These are phyloP conservation scores for Phyllosticta citrichinensis DNA, from an alignment of 2,329 filamentous ascomycete genomes.

Conservation along the genomic window DNA sequence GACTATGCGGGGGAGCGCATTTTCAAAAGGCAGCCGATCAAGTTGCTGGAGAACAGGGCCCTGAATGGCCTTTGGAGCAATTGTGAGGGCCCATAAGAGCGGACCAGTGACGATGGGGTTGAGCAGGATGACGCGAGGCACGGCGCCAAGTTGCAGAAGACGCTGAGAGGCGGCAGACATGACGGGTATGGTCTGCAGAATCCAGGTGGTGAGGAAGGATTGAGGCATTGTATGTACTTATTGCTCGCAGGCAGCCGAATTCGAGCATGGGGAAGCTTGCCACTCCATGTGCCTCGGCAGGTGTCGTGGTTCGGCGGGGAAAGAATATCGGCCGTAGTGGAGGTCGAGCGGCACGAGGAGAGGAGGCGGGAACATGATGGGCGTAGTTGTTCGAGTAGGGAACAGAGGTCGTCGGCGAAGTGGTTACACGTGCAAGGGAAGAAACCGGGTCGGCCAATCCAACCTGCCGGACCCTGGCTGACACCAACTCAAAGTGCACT, in stretches of 20 bases:
- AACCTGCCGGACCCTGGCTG: not conserved
- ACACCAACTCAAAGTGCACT: not conserved
- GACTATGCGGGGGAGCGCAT: constrained; percentile 12
- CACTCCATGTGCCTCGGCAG: not conserved
- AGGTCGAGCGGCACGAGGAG: not conserved
- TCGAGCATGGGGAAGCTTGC: not conserved
- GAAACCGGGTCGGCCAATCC: not conserved
- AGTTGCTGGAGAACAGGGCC: constrained; percentile 20
- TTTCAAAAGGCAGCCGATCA: constrained; percentile 7
- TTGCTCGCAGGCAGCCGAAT: not conserved
- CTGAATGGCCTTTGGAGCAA: constrained; percentile 19
- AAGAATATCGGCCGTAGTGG: not conserved
- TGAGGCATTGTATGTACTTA: not conserved
- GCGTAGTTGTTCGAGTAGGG: not conserved
- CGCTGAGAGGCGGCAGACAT: not conserved
- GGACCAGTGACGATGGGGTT: constrained; percentile 22
- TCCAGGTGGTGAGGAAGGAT: not conserved
- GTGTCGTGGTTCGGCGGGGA: not conserved
- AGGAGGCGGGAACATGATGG: not conserved
- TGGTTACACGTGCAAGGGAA: not conserved
- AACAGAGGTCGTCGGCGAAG: not conserved
- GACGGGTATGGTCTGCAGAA: not conserved
- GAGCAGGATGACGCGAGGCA: constrained; percentile 16
- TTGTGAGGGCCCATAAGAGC: constrained; percentile 24
- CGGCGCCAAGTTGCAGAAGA: not conserved